Evolutionary conservation across 306 rosid species (phyloP).

Genomic region (cucumber (Cucumis sativus)): DNA sequence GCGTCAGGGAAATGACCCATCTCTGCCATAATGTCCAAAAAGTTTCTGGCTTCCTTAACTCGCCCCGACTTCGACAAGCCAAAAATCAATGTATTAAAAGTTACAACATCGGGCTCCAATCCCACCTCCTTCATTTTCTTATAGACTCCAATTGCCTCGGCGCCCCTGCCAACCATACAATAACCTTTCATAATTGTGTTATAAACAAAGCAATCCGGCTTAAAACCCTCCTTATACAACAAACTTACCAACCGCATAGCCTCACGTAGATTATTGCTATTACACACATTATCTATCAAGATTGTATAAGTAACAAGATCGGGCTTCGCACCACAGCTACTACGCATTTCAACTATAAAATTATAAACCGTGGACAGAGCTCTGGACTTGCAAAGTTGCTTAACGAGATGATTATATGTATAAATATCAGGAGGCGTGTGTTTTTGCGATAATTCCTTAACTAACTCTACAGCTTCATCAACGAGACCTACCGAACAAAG

Average conservation of each 20-base stretch:
- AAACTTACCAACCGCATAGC: slow-evolving; percentile 41
- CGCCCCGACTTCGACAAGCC: slow-evolving; percentile 62
- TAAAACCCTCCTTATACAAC: slow-evolving; percentile 64
- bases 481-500: slow-evolving; percentile 38
- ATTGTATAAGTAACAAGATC: slow-evolving; percentile 73
- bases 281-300: slow-evolving; percentile 72
- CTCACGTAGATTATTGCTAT: slow-evolving; percentile 59
- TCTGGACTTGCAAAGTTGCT: slow-evolving; percentile 52
- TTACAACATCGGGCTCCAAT: slow-evolving; percentile 74
- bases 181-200: slow-evolving; percentile 83
- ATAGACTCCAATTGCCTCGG: slow-evolving; percentile 59
- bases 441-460: slow-evolving; percentile 42
- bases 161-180: slow-evolving; percentile 60
- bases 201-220: slow-evolving; percentile 65
- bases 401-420: slow-evolving; percentile 54
- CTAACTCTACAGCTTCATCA: slow-evolving; percentile 43
- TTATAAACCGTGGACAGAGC: slow-evolving; percentile 26
- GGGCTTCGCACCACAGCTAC: slow-evolving; percentile 32
- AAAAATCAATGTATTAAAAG: slow-evolving; percentile 68
- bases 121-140: slow-evolving; percentile 70
- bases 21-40: slow-evolving; percentile 50
- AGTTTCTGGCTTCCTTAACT: slow-evolving; percentile 54
- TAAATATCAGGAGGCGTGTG: slow-evolving; percentile 44
- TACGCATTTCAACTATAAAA: slow-evolving; percentile 51
- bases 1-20: slow-evolving; percentile 63